Evolutionary conservation across 169 alveolate species (phyloP).

Genomic region (Cryptosporidium meleagridis): DNA sequence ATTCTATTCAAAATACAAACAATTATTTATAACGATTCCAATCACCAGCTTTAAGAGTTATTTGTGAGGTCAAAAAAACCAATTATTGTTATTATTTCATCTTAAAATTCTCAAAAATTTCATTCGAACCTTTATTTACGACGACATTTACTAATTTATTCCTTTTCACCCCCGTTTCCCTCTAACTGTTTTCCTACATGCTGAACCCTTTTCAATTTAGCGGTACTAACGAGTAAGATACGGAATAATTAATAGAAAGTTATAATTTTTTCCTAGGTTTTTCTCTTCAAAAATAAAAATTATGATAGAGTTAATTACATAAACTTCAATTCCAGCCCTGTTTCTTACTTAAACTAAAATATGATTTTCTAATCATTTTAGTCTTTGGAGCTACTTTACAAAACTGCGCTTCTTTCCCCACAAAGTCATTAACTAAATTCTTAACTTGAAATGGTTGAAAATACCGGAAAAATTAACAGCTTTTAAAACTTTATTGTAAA

Average conservation of each 20-base stretch:
- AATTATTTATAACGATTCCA: neutral
- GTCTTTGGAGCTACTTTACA: neutral
- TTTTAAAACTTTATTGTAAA: too few species aligned
- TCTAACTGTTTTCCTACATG: constrained; percentile 54
- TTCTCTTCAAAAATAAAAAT: neutral
- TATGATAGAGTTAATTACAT: neutral
- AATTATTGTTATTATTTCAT: constrained; percentile 6
- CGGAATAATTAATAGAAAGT: constrained; percentile 11
- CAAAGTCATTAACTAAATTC: neutral
- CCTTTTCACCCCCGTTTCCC: constrained; percentile 69
- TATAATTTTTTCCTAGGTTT: neutral
- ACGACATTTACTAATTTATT: constrained; percentile 55
- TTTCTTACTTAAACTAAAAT: neutral
- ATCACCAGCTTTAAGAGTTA: neutral
- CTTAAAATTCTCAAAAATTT: constrained; percentile 7
- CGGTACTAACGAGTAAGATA: constrained; percentile 55
- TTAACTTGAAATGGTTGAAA: neutral
- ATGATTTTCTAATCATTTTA: neutral
- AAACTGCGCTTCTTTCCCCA: constrained; percentile 23
- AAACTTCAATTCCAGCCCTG: neutral
- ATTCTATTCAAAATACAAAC: neutral
- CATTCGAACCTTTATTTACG: constrained; percentile 21
- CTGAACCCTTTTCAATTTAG: constrained; percentile 16
- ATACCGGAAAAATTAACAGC: neutral
- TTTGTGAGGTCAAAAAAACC: neutral